Conservation (phyloP, 2,329 filamentous ascomycete species). For the Dendryphion nanum region DNA sequence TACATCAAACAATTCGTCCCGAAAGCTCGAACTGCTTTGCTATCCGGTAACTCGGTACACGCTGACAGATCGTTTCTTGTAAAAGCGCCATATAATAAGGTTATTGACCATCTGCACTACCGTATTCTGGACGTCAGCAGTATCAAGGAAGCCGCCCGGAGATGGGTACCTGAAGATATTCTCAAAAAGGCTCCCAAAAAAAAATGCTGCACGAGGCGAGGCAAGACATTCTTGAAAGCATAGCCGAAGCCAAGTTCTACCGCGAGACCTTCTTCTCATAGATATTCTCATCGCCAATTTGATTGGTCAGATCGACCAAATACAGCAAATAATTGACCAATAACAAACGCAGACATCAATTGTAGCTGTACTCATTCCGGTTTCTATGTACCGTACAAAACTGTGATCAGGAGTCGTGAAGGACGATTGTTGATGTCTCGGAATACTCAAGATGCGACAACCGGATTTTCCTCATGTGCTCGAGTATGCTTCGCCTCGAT, state of each 20-base stretch:
- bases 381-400: no score
- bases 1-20: conserved; percentile 77
- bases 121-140: conserved; percentile 88
- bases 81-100: conserved; percentile 68
- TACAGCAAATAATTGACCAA: no score
- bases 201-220: conserved; percentile 75
- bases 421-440: no score
- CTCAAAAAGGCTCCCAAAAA: conserved; percentile 64
- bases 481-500: no score
- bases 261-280: conserved; percentile 69
- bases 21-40: conserved; percentile 62
- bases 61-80: conserved; percentile 81
- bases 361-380: no score
- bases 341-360: no score
- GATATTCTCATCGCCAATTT: no score
- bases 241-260: conserved; percentile 86
- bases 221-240: conserved; percentile 92
- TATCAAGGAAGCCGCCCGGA: conserved; percentile 82
- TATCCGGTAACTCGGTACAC: conserved; percentile 93
- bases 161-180: conserved; percentile 70
- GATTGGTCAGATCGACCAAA: no score
- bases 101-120: conserved; percentile 80
- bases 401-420: no score
- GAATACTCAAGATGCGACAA: no score
- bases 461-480: no score